A percentile compares a stretch with the other conserved stretches of the same genome.
Conservation (phyloP, 2,329 filamentous ascomycete species). For the Allantophomopsis lycopodina region DNA sequence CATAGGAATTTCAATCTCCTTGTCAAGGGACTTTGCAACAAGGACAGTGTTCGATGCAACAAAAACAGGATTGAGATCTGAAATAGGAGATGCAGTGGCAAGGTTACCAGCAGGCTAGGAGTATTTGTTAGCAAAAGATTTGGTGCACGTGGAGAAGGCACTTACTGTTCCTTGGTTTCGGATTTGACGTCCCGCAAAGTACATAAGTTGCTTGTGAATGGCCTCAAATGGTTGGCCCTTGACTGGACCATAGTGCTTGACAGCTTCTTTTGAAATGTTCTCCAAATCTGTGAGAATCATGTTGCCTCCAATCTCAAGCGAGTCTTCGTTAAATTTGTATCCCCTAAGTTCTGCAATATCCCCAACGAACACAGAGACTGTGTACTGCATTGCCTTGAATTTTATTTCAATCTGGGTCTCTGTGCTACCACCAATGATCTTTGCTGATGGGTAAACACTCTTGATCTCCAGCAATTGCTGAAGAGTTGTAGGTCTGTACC, state of each 20-base stretch:
- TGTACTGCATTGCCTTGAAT: constrained; percentile 90
- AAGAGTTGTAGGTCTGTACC: constrained; percentile 81
- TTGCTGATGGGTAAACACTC: constrained; percentile 67
- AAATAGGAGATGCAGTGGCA: constrained; percentile 88
- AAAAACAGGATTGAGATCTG: constrained; percentile 86
- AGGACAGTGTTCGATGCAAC: constrained; percentile 75
- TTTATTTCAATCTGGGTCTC: constrained; percentile 98
- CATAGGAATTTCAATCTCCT: constrained; percentile 82
- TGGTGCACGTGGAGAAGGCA: no score
- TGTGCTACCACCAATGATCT: constrained; percentile 90
- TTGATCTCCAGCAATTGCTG: constrained; percentile 89
- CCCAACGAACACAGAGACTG: constrained; percentile 79
- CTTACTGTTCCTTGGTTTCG: constrained; percentile 74
- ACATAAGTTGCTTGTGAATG: constrained; percentile 85
- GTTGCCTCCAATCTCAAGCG: constrained; percentile 88
- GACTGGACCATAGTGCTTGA: constrained; percentile 58
- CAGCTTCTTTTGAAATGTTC: constrained; percentile 64
- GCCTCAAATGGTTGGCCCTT: constrained; percentile 67
- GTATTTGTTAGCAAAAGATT: no score
- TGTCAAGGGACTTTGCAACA: constrained; percentile 61
- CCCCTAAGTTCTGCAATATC: constrained; percentile 83
- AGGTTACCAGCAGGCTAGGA: constrained; percentile 69
- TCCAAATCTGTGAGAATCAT: constrained; percentile 87
- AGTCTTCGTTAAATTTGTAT: constrained; percentile 65
- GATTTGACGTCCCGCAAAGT: constrained; percentile 91